Evolutionary conservation across 2,329 filamentous ascomycete species (phyloP).

Genomic region (Albophoma yamanashiensis): DNA sequence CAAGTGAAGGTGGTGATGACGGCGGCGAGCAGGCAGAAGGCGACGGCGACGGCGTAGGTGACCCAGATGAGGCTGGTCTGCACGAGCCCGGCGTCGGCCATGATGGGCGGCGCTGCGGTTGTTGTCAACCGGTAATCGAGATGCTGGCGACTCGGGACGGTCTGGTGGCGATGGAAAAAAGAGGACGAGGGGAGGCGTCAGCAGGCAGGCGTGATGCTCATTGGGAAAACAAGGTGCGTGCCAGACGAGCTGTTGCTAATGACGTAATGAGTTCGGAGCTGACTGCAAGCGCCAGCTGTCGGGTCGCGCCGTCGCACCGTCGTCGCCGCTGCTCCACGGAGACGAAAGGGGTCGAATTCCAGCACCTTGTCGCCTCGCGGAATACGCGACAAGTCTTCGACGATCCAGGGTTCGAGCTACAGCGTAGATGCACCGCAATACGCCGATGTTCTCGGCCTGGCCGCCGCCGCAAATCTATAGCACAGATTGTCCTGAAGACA

Average conservation of each 20-base stretch:
- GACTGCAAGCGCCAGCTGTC: not conserved
- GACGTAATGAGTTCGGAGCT: not conserved
- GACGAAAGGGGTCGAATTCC: not conserved
- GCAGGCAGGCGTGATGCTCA: not conserved
- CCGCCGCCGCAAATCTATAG: too few relatives aligned
- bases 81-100: constrained; percentile 49
- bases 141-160: not conserved
- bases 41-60: constrained; percentile 76
- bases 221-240: not conserved
- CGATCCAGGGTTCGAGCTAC: too few relatives aligned
- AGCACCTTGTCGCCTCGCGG: too few relatives aligned
- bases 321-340: not conserved
- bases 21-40: constrained; percentile 63
- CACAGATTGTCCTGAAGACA: too few relatives aligned
- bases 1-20: constrained; percentile 84
- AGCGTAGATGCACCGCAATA: too few relatives aligned
- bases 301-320: not conserved
- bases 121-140: not conserved
- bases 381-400: too few relatives aligned
- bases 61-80: constrained; percentile 93
- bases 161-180: not conserved
- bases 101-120: constrained; percentile 10
- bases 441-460: too few relatives aligned
- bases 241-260: not conserved
- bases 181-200: not conserved